Evolutionary conservation across 805 yeast species (phyloP).

Genomic region (Suhomyces xylopsoci): DNA sequence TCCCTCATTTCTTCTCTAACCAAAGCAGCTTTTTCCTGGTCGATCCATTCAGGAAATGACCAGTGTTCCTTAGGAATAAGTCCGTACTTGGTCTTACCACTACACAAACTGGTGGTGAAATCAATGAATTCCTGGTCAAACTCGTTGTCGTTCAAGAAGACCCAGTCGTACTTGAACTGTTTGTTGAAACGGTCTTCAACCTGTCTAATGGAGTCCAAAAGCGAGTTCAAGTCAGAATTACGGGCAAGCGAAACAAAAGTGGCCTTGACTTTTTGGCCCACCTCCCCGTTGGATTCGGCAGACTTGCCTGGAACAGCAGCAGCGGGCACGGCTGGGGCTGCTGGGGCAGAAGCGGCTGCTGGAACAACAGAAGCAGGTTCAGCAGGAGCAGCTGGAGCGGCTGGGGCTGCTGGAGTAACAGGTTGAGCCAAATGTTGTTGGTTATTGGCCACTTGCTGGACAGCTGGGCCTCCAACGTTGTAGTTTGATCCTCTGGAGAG

Average conservation of each 20-base stretch:
- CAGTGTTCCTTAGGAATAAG: slow-evolving; percentile 80
- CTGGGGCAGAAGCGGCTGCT: background rate
- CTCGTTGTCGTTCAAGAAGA: slow-evolving; percentile 83
- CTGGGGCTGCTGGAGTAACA: slow-evolving; percentile 5
- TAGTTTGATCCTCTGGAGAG: slow-evolving; percentile 46
- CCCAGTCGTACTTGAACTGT: slow-evolving; percentile 88
- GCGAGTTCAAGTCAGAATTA: slow-evolving; percentile 63
- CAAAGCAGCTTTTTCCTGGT: slow-evolving; percentile 63
- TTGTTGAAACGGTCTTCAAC: slow-evolving; percentile 88
- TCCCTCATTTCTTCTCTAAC: slow-evolving; percentile 57
- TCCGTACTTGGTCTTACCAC: slow-evolving; percentile 80
- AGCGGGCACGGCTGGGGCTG: slow-evolving; percentile 6
- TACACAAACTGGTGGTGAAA: slow-evolving; percentile 61
- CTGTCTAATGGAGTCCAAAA: slow-evolving; percentile 64
- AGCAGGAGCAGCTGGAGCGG: slow-evolving; percentile 2
- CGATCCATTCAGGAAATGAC: slow-evolving; percentile 85
- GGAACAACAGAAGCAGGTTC: background rate
- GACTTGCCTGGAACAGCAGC: slow-evolving; percentile 9
- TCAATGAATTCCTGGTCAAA: slow-evolving; percentile 79
- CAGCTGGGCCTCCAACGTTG: slow-evolving; percentile 23
- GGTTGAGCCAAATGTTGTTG: background rate
- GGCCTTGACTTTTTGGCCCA: slow-evolving; percentile 53
- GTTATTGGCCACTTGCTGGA: slow-evolving; percentile 37
- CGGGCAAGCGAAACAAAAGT: slow-evolving; percentile 80
- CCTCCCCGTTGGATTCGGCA: background rate